These are phyloP conservation scores for Diplodia corticola DNA, from an alignment of 2,329 filamentous ascomycete genomes.

Conservation along the genomic window DNA sequence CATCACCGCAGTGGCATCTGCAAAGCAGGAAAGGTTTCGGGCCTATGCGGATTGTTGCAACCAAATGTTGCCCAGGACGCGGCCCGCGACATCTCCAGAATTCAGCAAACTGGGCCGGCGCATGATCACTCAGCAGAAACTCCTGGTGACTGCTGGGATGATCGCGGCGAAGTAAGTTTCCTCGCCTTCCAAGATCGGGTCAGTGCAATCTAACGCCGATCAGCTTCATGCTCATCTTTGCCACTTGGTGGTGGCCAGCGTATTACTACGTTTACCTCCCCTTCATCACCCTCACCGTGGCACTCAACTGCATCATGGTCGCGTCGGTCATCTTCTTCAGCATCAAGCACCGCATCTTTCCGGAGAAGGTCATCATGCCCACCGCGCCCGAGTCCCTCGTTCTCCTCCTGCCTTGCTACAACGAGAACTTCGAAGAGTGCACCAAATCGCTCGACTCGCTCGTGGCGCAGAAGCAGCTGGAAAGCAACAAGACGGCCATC, in stretches of 20 bases:
- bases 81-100: background rate
- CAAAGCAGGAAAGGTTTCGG: background rate
- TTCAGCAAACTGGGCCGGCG: slow-evolving; percentile 8
- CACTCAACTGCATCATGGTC: slow-evolving; percentile 49
- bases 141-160: background rate
- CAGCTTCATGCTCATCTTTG: slow-evolving; percentile 25
- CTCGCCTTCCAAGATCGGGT: too few relatives aligned
- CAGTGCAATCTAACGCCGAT: background rate
- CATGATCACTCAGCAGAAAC: slow-evolving; percentile 8
- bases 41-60: background rate
- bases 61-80: slow-evolving; percentile 1
- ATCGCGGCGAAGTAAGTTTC: slow-evolving; percentile 19
- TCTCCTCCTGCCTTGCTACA: slow-evolving; percentile 52
- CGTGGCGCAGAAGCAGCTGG: slow-evolving; percentile 47
- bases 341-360: slow-evolving; percentile 37
- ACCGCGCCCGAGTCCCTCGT: slow-evolving; percentile 48
- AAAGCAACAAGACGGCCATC: slow-evolving; percentile 46
- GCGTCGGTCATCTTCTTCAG: slow-evolving; percentile 40
- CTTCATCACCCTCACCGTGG: slow-evolving; percentile 37
- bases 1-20: background rate
- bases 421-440: slow-evolving; percentile 50
- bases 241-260: slow-evolving; percentile 25
- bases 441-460: slow-evolving; percentile 50
- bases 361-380: slow-evolving; percentile 23
- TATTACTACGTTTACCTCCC: slow-evolving; percentile 48